A percentile compares a stretch with the other conserved stretches of the same genome.
These are phyloP conservation scores for Tremella mesenterica DNA, from an alignment of 768 basidiomycete species.

Conservation along the genomic window DNA sequence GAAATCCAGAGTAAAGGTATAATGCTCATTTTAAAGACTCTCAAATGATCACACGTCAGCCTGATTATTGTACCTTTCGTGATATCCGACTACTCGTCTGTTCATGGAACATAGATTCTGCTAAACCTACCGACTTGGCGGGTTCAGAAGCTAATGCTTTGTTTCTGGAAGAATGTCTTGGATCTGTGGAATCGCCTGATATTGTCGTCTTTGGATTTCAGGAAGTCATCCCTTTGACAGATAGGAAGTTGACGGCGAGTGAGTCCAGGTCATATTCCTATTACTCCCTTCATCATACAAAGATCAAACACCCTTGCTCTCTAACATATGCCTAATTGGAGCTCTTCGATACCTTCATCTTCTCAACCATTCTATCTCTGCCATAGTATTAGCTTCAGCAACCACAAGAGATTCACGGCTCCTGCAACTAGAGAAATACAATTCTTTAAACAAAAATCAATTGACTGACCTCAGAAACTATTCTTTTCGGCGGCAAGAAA, in stretches of 20 bases:
- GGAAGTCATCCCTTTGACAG: conserved; percentile 92
- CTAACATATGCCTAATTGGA: background rate
- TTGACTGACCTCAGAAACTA: conserved; percentile 53
- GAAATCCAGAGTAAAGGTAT: too few relatives aligned
- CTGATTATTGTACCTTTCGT: conserved; percentile 68
- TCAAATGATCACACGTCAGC: conserved; percentile 65
- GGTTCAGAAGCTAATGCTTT: conserved; percentile 62
- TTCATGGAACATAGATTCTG: conserved; percentile 89
- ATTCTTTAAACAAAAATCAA: background rate
- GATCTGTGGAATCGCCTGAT: conserved; percentile 66
- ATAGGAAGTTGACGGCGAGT: conserved; percentile 76
- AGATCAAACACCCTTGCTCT: too few relatives aligned
- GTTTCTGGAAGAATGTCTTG: conserved; percentile 71
- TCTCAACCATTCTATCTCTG: background rate
- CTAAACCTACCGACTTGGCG: conserved; percentile 64
- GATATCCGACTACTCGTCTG: conserved; percentile 67
- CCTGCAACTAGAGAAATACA: too few relatives aligned
- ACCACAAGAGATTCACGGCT: too few relatives aligned
- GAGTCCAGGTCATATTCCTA: conserved; percentile 15
- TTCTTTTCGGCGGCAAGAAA: conserved; percentile 66
- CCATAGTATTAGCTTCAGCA: too few relatives aligned
- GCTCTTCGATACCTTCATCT: background rate
- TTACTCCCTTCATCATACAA: too few relatives aligned
- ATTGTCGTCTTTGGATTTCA: conserved; percentile 92
- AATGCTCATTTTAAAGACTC: conserved; percentile 49